Evolutionary conservation across 2,329 filamentous ascomycete genomes (phyloP).

Genomic region (Aspergillus fumigatiaffinis): DNA sequence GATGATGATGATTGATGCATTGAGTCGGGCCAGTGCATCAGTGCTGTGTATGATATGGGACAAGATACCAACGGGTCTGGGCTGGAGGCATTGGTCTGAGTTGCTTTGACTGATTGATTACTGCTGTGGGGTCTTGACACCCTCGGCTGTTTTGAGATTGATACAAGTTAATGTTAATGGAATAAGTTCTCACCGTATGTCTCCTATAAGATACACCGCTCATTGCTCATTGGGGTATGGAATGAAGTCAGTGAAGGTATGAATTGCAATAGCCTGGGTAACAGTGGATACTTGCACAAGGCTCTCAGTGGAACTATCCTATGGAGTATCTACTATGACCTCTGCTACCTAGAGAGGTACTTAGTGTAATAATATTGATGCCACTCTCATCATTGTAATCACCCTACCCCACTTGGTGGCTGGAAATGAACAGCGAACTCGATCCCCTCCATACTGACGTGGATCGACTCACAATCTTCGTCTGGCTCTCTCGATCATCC

Average conservation of each 20-base stretch:
- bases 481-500: neutral
- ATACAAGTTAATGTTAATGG: neutral
- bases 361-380: neutral
- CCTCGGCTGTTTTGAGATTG: conserved; percentile 2
- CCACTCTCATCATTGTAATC: neutral
- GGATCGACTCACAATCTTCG: neutral
- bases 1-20: neutral
- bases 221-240: no score
- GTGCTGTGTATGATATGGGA: neutral
- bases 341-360: no score
- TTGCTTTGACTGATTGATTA: conserved; percentile 7
- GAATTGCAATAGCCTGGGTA: no score
- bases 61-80: conserved; percentile 1
- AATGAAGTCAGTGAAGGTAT: no score
- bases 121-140: conserved; percentile 3
- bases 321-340: no score
- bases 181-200: neutral
- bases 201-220: no score
- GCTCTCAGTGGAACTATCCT: no score
- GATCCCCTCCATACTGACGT: neutral
- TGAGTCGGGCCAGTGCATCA: neutral
- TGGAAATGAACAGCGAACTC: neutral
- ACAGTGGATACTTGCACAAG: no score
- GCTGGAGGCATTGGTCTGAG: neutral
- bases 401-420: neutral